phyloP scores from a whole-genome alignment of 306 rosid species.

The Datisca glomerata region DNA sequence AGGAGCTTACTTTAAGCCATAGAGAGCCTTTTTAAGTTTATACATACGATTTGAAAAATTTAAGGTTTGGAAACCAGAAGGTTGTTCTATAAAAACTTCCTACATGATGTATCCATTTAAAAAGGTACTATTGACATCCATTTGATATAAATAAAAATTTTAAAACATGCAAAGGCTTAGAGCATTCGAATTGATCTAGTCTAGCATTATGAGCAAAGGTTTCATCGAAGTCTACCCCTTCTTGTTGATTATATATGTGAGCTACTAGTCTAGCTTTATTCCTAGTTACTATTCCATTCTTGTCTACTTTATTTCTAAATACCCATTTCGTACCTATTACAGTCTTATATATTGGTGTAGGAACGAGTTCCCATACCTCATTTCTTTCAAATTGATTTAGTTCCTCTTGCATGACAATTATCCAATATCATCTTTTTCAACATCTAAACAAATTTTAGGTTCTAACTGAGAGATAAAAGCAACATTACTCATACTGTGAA shows the following conservation, averaged over 20 bases:
- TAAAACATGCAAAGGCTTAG: not conserved
- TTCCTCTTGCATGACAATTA: too few species aligned
- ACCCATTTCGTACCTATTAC: too few species aligned
- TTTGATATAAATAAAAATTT: not conserved
- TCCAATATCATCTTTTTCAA: too few species aligned
- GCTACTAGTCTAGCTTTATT: not conserved
- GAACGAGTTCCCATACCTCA: too few species aligned
- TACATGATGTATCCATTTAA: not conserved
- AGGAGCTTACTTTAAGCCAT: constrained; percentile 1
- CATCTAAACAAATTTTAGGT: too few species aligned
- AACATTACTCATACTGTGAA: too few species aligned
- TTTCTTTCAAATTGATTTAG: too few species aligned
- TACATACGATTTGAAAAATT: not conserved
- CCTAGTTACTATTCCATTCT: not conserved
- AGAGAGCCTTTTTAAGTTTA: not conserved
- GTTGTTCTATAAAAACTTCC: not conserved
- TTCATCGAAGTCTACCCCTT: not conserved
- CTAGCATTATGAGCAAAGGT: not conserved
- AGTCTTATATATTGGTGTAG: too few species aligned
- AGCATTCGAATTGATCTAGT: not conserved
- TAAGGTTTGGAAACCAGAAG: not conserved
- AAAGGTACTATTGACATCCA: not conserved
- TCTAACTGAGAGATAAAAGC: too few species aligned
- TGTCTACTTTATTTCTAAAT: too few species aligned
- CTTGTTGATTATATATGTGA: not conserved